Evolutionary conservation across 2,329 filamentous ascomycete genomes (phyloP).

Genomic region (Cercospora nicotianae): DNA sequence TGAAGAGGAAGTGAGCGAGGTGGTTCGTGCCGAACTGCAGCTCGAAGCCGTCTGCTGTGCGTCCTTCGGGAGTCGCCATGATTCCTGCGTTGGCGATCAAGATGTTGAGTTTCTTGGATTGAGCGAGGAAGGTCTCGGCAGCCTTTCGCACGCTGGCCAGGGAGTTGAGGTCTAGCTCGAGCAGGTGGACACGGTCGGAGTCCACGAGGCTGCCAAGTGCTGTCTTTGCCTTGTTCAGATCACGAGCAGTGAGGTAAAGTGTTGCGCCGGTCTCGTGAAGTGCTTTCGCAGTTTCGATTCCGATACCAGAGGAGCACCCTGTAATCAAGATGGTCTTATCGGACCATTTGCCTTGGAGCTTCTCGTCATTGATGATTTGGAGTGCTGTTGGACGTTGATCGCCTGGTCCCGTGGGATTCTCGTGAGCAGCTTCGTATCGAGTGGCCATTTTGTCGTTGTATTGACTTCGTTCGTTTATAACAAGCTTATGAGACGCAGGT

Average conservation of each 20-base stretch:
- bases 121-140: constrained; percentile 34
- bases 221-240: constrained; percentile 1
- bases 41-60: constrained; percentile 46
- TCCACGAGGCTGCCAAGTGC: background rate
- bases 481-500: background rate
- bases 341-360: constrained; percentile 35
- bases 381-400: constrained; percentile 1
- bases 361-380: constrained; percentile 31
- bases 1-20: constrained; percentile 56
- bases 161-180: constrained; percentile 5
- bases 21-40: constrained; percentile 51
- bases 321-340: constrained; percentile 44
- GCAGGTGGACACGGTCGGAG: background rate
- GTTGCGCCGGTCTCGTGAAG: constrained; percentile 30
- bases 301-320: constrained; percentile 45
- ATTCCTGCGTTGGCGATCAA: constrained; percentile 43
- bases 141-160: constrained; percentile 36
- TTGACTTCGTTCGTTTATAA: background rate
- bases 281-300: constrained; percentile 45
- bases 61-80: constrained; percentile 42
- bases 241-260: constrained; percentile 4
- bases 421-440: background rate
- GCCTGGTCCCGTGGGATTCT: background rate
- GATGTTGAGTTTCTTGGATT: constrained; percentile 39
- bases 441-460: background rate